phyloP scores from a whole-genome alignment of 352 stramenopile species.

The Phytophthora palmivora region DNA sequence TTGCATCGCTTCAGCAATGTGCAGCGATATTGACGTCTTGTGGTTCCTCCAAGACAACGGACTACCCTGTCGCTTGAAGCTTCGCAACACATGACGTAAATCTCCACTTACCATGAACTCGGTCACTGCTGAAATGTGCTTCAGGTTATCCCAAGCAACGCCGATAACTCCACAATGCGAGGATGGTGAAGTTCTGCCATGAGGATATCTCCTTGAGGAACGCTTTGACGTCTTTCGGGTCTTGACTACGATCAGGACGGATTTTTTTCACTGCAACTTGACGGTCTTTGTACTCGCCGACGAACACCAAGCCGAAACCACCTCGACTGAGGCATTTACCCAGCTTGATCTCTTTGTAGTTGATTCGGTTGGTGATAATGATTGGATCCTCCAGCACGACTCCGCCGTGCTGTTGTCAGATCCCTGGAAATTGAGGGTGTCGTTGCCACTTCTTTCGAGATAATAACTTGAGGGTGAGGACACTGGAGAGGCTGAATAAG shows the following conservation, averaged over 20 bases:
- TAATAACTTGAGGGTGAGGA: conserved; percentile 38
- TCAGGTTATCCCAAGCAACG: conserved; percentile 49
- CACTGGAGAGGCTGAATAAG: conserved; percentile 3
- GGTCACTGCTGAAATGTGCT: conserved; percentile 47
- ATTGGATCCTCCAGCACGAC: conserved; percentile 49
- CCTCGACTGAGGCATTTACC: conserved; percentile 46
- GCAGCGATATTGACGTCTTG: conserved; percentile 51
- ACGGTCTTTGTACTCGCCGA: conserved; percentile 40
- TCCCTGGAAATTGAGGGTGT: conserved; percentile 37
- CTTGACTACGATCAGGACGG: conserved; percentile 36
- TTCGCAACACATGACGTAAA: conserved; percentile 46
- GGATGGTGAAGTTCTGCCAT: conserved; percentile 50
- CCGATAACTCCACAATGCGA: conserved; percentile 51
- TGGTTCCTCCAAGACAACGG: conserved; percentile 43
- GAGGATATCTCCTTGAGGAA: conserved; percentile 52
- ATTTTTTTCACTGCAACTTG: conserved; percentile 58
- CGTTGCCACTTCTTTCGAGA: conserved; percentile 25
- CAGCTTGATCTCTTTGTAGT: conserved; percentile 50
- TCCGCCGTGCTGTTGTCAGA: conserved; percentile 32
- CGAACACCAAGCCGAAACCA: conserved; percentile 56
- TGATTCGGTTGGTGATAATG: conserved; percentile 52
- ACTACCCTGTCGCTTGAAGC: conserved; percentile 39
- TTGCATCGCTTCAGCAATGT: conserved; percentile 51
- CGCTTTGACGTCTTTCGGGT: conserved; percentile 41
- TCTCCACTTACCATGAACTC: conserved; percentile 64